phyloP scores from a whole-genome alignment of 2,329 filamentous ascomycete genomes.

The Trichoderma koningiopsis region DNA sequence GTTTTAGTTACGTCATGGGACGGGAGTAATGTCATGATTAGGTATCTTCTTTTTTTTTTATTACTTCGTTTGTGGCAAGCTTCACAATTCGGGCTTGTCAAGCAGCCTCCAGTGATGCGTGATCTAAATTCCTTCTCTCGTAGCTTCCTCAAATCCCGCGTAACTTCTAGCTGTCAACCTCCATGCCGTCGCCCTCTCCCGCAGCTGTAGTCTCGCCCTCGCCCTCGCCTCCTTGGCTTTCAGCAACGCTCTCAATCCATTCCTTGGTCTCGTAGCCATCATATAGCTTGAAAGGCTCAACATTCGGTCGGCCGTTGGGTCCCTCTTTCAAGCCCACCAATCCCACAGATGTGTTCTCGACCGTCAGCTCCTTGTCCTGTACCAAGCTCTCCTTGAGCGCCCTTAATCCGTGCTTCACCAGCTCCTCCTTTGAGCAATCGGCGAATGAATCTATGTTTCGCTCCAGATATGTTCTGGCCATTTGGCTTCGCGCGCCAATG shows the following conservation, averaged over 20 bases:
- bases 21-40: slow-evolving; percentile 23
- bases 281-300: slow-evolving; percentile 86
- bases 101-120: slow-evolving; percentile 42
- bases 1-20: slow-evolving; percentile 20
- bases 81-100: slow-evolving; percentile 30
- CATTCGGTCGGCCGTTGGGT: slow-evolving; percentile 49
- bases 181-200: slow-evolving; percentile 38
- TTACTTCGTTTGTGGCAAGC: slow-evolving; percentile 22
- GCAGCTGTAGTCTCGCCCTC: slow-evolving; percentile 40
- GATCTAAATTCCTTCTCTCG: slow-evolving; percentile 35
- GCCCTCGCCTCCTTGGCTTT: slow-evolving; percentile 48
- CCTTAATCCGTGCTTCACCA: slow-evolving; percentile 86
- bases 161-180: slow-evolving; percentile 41
- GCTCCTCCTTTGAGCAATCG: slow-evolving; percentile 74
- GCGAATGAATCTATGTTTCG: slow-evolving; percentile 84
- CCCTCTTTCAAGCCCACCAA: slow-evolving; percentile 66
- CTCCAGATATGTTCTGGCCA: slow-evolving; percentile 97
- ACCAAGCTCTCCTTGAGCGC: slow-evolving; percentile 94
- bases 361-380: slow-evolving; percentile 95
- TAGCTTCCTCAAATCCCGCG: slow-evolving; percentile 26
- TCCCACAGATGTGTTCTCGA: slow-evolving; percentile 94
- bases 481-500: slow-evolving; percentile 94
- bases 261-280: slow-evolving; percentile 85
- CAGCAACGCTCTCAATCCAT: slow-evolving; percentile 77
- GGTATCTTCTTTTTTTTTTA: slow-evolving; percentile 25